phyloP scores from a whole-genome alignment of 2,329 filamentous ascomycete genomes.

The Aspergillus ochraceus region DNA sequence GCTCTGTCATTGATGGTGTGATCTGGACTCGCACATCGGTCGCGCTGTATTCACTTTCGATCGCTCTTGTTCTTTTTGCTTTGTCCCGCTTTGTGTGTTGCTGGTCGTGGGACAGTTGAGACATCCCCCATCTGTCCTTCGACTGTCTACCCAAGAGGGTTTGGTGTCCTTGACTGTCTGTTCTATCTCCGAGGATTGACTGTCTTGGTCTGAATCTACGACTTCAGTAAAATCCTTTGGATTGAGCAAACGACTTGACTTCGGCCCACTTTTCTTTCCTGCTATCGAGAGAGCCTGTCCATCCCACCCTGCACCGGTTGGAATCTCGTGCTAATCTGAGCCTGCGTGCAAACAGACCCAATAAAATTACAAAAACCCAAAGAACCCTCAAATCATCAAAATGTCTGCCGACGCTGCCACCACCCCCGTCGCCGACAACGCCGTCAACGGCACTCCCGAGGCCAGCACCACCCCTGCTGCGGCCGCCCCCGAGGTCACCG shows the following conservation, averaged over 20 bases:
- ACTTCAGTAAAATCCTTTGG: neutral
- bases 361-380: conserved; percentile 49
- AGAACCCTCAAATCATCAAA: conserved; percentile 59
- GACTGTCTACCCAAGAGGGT: neutral
- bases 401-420: conserved; percentile 79
- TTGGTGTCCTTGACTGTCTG: neutral
- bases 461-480: conserved; percentile 67
- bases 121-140: neutral
- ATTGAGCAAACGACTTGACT: neutral
- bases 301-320: conserved; percentile 2
- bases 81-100: neutral
- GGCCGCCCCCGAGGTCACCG: conserved; percentile 57
- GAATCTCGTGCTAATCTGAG: conserved; percentile 10
- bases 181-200: neutral
- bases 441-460: conserved; percentile 62
- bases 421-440: conserved; percentile 63
- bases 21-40: neutral
- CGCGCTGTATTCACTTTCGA: neutral
- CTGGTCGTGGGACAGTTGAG: neutral
- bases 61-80: neutral
- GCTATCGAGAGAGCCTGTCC: neutral
- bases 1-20: conserved; percentile 3
- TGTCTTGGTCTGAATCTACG: neutral
- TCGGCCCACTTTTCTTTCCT: neutral
- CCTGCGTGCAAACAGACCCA: conserved; percentile 26